Conservation (phyloP, 192 early-diverging fungal genomes). For the Coemansia sp. region DNA sequence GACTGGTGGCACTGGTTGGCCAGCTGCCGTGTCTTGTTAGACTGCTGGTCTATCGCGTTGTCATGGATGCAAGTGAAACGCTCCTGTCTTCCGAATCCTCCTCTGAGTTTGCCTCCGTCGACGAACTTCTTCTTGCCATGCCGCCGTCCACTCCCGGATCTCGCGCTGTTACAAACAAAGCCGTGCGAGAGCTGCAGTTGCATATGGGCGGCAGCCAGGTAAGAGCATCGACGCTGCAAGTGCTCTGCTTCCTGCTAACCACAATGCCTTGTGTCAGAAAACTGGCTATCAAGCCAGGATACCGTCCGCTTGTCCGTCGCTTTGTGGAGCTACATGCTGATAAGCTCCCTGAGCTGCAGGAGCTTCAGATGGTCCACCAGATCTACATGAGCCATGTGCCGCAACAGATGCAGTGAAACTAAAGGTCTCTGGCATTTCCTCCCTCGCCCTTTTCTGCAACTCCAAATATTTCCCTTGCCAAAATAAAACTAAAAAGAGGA, state of each 20-base stretch:
- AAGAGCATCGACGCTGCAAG: slow-evolving; percentile 25
- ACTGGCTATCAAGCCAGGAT: slow-evolving; percentile 31
- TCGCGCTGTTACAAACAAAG: slow-evolving; percentile 2
- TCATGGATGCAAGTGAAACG: slow-evolving; percentile 21
- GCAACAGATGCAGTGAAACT: not conserved
- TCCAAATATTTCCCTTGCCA: too few species aligned
- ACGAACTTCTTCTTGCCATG: too few species aligned
- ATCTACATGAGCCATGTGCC: slow-evolving; percentile 19
- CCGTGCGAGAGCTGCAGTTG: slow-evolving; percentile 28
- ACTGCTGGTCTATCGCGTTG: slow-evolving; percentile 34
- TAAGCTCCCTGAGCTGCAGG: slow-evolving; percentile 10
- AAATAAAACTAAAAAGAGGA: too few species aligned
- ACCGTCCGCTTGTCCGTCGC: slow-evolving; percentile 10
- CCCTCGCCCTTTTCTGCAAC: too few species aligned
- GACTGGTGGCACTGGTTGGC: slow-evolving; percentile 18
- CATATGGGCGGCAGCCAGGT: slow-evolving; percentile 32
- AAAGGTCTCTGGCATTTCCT: not conserved
- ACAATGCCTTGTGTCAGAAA: slow-evolving; percentile 18
- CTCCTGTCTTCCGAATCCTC: not conserved
- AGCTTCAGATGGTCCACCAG: slow-evolving; percentile 23
- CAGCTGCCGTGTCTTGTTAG: slow-evolving; percentile 20
- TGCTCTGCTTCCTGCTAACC: slow-evolving; percentile 30
- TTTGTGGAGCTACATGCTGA: not conserved
- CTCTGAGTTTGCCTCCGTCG: too few species aligned
- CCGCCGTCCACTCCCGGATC: not conserved